Evolutionary conservation across 306 rosid species (phyloP).

Genomic region (Prunus armeniaca): DNA sequence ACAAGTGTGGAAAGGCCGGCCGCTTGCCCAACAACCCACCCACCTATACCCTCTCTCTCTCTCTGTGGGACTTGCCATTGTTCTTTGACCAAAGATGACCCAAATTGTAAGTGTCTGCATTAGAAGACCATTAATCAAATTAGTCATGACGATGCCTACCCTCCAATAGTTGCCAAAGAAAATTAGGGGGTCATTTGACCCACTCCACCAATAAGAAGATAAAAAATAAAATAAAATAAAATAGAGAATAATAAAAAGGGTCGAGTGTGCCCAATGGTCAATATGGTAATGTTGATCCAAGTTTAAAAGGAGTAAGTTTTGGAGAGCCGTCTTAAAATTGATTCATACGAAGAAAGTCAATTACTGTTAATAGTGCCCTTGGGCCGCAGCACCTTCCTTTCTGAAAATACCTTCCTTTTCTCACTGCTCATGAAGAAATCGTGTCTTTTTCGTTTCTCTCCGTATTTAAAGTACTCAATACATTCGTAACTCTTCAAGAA

Average conservation of each 20-base stretch:
- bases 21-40: not conserved
- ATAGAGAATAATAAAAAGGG: not conserved
- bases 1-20: not conserved
- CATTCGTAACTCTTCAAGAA: constrained; percentile 6
- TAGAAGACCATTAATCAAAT: not conserved
- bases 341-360: not conserved
- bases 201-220: not conserved
- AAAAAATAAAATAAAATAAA: not conserved
- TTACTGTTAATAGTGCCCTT: not conserved
- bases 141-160: not conserved
- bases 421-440: constrained; percentile 5
- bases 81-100: constrained; percentile 6
- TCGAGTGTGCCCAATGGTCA: not conserved
- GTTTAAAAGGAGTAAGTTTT: not conserved
- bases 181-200: not conserved
- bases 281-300: not conserved
- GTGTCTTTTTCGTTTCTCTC: not conserved
- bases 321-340: constrained; percentile 7
- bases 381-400: not conserved
- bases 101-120: not conserved
- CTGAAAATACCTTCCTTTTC: not conserved
- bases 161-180: not conserved
- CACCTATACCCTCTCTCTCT: not conserved
- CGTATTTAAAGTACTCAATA: constrained; percentile 13
- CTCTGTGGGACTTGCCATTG: not conserved